Conservation (phyloP, 345 rosid species). For the Kernera saxatilis region DNA sequence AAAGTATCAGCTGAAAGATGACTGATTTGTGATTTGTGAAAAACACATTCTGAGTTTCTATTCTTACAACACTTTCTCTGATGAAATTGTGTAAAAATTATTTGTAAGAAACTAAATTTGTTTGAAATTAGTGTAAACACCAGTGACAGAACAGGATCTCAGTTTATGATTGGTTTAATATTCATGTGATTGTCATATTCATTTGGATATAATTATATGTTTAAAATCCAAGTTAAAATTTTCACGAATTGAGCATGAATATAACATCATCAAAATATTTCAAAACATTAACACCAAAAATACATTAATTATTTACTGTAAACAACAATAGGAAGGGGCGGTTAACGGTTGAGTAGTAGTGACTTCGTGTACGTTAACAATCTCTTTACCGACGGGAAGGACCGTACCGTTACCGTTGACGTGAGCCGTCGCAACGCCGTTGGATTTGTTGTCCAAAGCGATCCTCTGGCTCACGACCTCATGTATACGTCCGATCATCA, state of each 20-base stretch:
- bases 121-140: not conserved
- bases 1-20: not conserved
- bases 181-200: not conserved
- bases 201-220: not conserved
- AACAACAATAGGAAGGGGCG: conserved; percentile 43
- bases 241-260: not conserved
- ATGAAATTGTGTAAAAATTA: not conserved
- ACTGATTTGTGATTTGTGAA: conserved; percentile 9
- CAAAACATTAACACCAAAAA: not conserved
- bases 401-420: conserved; percentile 2
- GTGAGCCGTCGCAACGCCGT: conserved; percentile 10
- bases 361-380: conserved; percentile 54
- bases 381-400: conserved; percentile 50
- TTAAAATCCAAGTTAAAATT: conserved; percentile 2
- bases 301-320: conserved; percentile 12
- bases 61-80: not conserved
- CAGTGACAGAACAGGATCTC: not conserved
- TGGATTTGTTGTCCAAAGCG: conserved; percentile 41
- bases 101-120: not conserved
- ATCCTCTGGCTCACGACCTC: conserved; percentile 45
- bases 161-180: not conserved
- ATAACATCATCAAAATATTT: not conserved
- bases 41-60: not conserved
- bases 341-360: conserved; percentile 53
- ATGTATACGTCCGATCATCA: conserved; percentile 63